phyloP scores from a whole-genome alignment of 1,284 basidiomycete species.

The Ceratobasidium sp. region DNA sequence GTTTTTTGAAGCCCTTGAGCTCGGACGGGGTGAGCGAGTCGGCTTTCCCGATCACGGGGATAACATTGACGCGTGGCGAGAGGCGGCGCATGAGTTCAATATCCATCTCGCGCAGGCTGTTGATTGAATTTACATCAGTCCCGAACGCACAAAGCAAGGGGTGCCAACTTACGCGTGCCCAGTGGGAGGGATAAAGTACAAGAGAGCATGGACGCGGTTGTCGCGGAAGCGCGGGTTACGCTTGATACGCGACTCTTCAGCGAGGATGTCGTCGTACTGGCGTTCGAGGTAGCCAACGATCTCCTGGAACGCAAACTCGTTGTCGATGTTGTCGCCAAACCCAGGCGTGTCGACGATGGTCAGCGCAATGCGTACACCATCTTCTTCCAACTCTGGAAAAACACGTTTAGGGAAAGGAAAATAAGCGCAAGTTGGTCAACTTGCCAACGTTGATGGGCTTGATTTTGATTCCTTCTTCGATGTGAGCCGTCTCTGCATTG shows the following conservation, averaged over 20 bases:
- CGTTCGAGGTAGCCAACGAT: constrained; percentile 97
- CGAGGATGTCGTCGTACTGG: constrained; percentile 99
- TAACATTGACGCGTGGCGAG: constrained; percentile 97
- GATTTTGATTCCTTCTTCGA: constrained; percentile 94
- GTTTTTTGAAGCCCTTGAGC: constrained; percentile 94
- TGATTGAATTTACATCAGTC: too few relatives aligned
- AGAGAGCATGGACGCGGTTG: constrained; percentile 92
- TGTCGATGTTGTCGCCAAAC: constrained; percentile 99
- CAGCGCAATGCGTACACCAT: constrained; percentile 96
- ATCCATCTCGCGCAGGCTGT: constrained; percentile 95
- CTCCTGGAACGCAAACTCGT: constrained; percentile 98
- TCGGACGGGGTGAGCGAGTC: constrained; percentile 93
- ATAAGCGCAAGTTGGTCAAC: constrained; percentile 49
- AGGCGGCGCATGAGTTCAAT: constrained; percentile 98
- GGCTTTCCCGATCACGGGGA: constrained; percentile 97
- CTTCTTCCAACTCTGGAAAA: constrained; percentile 90
- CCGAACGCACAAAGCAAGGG: constrained; percentile 9
- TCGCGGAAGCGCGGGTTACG: constrained; percentile 99
- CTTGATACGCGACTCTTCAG: constrained; percentile 99
- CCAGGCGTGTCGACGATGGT: constrained; percentile 99
- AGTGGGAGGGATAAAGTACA: constrained; percentile 98
- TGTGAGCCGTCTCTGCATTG: constrained; percentile 87
- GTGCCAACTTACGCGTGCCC: constrained; percentile 69
- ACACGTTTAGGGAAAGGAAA: neutral
- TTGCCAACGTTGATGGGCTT: constrained; percentile 93